These are phyloP conservation scores for Elaeis guineensis DNA, from an alignment of 176 grass and related monocot species.

Conservation along the genomic window DNA sequence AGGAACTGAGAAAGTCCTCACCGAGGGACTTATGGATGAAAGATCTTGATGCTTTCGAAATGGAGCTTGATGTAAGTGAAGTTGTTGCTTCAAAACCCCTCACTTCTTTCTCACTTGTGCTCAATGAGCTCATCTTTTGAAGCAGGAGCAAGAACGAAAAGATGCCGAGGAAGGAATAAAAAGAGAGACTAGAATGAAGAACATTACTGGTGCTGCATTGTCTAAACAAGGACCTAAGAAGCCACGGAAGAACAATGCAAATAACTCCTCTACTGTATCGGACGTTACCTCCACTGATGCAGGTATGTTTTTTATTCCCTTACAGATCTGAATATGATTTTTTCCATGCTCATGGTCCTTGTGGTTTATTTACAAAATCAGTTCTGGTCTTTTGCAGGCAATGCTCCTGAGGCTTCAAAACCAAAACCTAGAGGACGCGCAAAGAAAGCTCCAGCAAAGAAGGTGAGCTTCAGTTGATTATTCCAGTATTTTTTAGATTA, in stretches of 20 bases:
- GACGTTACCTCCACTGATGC: not conserved
- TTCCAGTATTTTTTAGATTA: too few relatives aligned
- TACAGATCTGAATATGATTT: too few relatives aligned
- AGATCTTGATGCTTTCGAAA: slow-evolving; percentile 75
- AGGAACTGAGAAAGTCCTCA: slow-evolving; percentile 30
- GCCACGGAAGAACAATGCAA: slow-evolving; percentile 32
- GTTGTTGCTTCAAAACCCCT: too few relatives aligned
- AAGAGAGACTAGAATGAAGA: slow-evolving; percentile 16
- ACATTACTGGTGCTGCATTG: not conserved
- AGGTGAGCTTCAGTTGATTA: slow-evolving; percentile 18
- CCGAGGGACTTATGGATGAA: slow-evolving; percentile 53
- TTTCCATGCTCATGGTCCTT: too few relatives aligned
- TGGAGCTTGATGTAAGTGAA: slow-evolving; percentile 65
- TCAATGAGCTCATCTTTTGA: not conserved
- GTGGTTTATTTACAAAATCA: too few relatives aligned
- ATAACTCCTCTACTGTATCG: not conserved
- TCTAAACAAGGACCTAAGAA: slow-evolving; percentile 22
- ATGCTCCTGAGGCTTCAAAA: not conserved
- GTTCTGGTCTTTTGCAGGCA: too few relatives aligned
- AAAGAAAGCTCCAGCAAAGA: slow-evolving; percentile 44
- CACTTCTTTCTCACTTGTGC: not conserved
- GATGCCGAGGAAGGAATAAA: slow-evolving; percentile 22
- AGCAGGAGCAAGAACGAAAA: slow-evolving; percentile 36
- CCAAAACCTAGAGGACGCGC: slow-evolving; percentile 13
- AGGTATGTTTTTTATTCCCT: not conserved